Percentiles rank a stretch among this genome's conserved stretches.
These are phyloP conservation scores for Ophiostoma ulmi DNA, from an alignment of 2,329 filamentous ascomycete species.

Conservation along the genomic window DNA sequence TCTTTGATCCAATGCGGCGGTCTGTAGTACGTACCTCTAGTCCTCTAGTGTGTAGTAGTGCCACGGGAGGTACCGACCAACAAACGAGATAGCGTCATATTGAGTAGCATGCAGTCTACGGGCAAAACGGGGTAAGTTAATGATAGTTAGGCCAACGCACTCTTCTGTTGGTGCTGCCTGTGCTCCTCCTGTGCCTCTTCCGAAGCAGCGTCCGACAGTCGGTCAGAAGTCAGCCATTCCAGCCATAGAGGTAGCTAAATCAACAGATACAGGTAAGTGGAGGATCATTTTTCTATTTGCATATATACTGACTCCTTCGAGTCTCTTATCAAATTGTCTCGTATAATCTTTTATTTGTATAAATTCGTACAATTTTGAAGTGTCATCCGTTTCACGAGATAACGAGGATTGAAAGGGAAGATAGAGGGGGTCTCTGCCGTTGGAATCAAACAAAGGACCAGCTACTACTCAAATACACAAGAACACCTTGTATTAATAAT, in stretches of 20 bases:
- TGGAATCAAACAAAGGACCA: neutral
- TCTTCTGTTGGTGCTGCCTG: neutral
- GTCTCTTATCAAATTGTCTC: neutral
- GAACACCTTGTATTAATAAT: neutral
- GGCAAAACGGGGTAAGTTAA: no score
- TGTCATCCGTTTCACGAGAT: neutral
- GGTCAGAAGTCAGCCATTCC: neutral
- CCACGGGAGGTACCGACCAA: conserved; percentile 1
- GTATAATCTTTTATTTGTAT: no score
- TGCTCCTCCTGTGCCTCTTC: neutral
- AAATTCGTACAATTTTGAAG: neutral
- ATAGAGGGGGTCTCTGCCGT: neutral
- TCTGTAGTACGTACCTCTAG: neutral
- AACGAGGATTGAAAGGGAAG: neutral
- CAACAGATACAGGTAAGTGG: neutral
- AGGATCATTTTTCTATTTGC: neutral
- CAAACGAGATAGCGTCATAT: neutral
- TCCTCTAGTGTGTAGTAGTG: conserved; percentile 6
- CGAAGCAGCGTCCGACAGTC: neutral
- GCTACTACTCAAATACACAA: neutral
- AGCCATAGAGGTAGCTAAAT: neutral
- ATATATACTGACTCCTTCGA: neutral
- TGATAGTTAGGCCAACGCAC: no score
- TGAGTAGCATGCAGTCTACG: neutral
- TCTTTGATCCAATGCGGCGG: neutral